Evolutionary conservation across 495 filamentous ascomycete species (phyloP).

Genomic region (Xylaria flabelliformis): DNA sequence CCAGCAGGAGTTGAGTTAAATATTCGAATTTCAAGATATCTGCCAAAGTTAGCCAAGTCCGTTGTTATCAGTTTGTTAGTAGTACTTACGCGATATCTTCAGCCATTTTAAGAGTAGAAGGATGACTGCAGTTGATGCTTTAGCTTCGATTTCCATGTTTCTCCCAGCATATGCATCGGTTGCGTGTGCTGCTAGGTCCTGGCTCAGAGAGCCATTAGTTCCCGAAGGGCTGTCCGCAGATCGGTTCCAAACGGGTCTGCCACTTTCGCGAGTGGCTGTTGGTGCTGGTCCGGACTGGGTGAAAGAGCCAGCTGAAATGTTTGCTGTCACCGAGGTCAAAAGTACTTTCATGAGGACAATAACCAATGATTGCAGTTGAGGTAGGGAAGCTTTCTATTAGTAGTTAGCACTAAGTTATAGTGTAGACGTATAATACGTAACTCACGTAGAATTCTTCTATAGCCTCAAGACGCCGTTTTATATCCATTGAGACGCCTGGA

Average conservation of each 20-base stretch:
- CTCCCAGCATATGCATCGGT: conserved; percentile 76
- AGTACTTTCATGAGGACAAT: conserved; percentile 91
- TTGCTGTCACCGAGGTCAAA: conserved; percentile 76
- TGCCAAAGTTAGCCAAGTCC: conserved; percentile 49
- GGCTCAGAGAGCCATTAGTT: conserved; percentile 39
- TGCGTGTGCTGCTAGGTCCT: conserved; percentile 48
- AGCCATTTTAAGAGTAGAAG: conserved; percentile 94
- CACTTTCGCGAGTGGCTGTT: conserved; percentile 45
- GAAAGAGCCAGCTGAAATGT: conserved; percentile 48
- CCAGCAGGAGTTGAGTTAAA: conserved; percentile 87
- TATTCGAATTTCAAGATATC: conserved; percentile 97
- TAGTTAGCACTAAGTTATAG: conserved; percentile 22
- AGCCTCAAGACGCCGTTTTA: conserved; percentile 70
- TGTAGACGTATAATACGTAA: conserved; percentile 26
- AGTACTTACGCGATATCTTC: conserved; percentile 82
- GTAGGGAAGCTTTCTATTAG: conserved; percentile 71
- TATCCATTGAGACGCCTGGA: conserved; percentile 51
- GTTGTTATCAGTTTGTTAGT: neutral
- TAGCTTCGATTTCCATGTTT: conserved; percentile 82
- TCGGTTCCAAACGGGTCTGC: conserved; percentile 38
- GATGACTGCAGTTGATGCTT: conserved; percentile 86
- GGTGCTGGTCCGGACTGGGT: conserved; percentile 40
- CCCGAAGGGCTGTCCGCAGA: conserved; percentile 42
- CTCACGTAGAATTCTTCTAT: conserved; percentile 88
- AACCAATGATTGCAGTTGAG: conserved; percentile 90